Evolutionary conservation across 768 basidiomycete species (phyloP).

Genomic region (Chalciporus pseudorubinellus): DNA sequence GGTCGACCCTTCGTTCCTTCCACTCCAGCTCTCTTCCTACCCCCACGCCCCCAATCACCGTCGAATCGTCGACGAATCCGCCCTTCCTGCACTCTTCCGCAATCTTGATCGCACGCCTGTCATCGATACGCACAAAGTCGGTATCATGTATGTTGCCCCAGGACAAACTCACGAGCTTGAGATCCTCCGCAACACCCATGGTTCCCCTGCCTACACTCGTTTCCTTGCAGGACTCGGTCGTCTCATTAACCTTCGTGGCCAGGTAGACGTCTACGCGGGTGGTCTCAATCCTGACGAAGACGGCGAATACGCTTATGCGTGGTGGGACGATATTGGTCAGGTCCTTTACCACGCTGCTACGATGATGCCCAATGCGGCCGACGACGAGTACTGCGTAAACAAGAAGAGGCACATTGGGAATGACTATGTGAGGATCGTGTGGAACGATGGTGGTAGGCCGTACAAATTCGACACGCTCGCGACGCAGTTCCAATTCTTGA

Average conservation of each 20-base stretch:
- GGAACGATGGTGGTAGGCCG: slow-evolving; percentile 92
- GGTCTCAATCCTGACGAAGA: slow-evolving; percentile 89
- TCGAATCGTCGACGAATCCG: slow-evolving; percentile 52
- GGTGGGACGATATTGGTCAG: slow-evolving; percentile 98
- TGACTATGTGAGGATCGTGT: slow-evolving; percentile 93
- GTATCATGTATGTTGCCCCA: slow-evolving; percentile 92
- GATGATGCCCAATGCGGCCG: slow-evolving; percentile 82
- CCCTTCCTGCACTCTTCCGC: slow-evolving; percentile 57
- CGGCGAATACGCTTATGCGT: slow-evolving; percentile 96
- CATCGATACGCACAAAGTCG: slow-evolving; percentile 96
- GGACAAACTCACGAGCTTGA: slow-evolving; percentile 83
- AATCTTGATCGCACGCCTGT: slow-evolving; percentile 84
- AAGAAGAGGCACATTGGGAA: slow-evolving; percentile 98
- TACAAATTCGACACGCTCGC: slow-evolving; percentile 90
- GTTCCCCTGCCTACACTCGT: slow-evolving; percentile 91
- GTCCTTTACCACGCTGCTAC: slow-evolving; percentile 95
- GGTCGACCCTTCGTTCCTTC: slow-evolving; percentile 82
- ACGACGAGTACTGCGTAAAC: slow-evolving; percentile 69
- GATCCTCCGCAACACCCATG: slow-evolving; percentile 86
- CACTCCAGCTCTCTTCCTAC: slow-evolving; percentile 81
- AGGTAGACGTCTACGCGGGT: slow-evolving; percentile 90
- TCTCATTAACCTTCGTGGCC: slow-evolving; percentile 84
- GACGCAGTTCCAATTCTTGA: slow-evolving; percentile 95
- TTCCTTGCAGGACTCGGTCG: slow-evolving; percentile 90
- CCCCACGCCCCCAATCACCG: slow-evolving; percentile 42